Percentiles rank a stretch among this genome's conserved stretches.
Conservation (phyloP, 768 basidiomycete genomes). For the Daedaleopsis sinensis region DNA sequence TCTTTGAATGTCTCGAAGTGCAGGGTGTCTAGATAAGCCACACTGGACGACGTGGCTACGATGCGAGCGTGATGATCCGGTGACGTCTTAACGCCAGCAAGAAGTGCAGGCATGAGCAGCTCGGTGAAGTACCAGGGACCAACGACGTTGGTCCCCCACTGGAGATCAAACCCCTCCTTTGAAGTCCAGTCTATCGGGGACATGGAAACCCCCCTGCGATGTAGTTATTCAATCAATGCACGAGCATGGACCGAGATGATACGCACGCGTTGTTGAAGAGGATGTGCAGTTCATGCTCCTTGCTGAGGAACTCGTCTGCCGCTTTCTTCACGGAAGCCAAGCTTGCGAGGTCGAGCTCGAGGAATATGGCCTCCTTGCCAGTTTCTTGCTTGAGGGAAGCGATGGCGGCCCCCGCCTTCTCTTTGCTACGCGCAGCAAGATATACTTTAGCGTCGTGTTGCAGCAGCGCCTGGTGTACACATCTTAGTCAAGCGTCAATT, state of each 20-base stretch:
- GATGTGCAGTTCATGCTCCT: conserved; percentile 50
- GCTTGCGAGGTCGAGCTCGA: conserved; percentile 47
- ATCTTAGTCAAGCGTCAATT: too few species aligned
- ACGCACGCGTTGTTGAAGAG: conserved; percentile 58
- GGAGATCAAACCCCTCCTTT: conserved; percentile 55
- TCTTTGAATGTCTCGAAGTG: conserved; percentile 43
- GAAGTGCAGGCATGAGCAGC: conserved; percentile 51
- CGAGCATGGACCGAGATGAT: neutral
- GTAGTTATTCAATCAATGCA: neutral
- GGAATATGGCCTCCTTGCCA: conserved; percentile 45
- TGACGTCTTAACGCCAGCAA: conserved; percentile 41
- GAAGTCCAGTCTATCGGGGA: too few species aligned
- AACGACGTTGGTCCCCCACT: conserved; percentile 58
- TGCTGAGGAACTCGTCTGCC: conserved; percentile 43
- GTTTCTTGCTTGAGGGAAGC: conserved; percentile 49
- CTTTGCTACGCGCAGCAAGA: conserved; percentile 50
- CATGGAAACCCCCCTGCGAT: conserved; percentile 54
- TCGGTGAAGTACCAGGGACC: conserved; percentile 39
- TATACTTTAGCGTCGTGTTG: conserved; percentile 69
- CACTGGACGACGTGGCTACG: conserved; percentile 49
- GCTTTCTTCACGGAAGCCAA: conserved; percentile 40
- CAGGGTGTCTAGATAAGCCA: conserved; percentile 36
- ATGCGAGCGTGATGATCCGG: conserved; percentile 49
- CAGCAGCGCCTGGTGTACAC: conserved; percentile 61
- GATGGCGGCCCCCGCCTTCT: conserved; percentile 54